Conservation (phyloP, 1,284 basidiomycete species). For the Sporisorium iseilematis-ciliati region DNA sequence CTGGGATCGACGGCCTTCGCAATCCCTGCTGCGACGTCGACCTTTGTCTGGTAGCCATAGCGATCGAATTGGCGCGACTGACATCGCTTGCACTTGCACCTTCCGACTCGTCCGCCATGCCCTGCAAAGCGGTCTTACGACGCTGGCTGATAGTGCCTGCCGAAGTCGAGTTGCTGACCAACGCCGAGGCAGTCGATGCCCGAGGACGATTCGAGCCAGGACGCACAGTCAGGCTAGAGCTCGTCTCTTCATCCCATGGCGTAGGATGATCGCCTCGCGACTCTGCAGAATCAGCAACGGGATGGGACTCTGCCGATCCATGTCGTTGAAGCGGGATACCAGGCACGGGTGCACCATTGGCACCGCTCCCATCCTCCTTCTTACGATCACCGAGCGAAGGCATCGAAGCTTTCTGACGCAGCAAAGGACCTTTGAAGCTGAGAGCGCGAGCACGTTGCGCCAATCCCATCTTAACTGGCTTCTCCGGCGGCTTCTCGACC, state of each 20-base stretch:
- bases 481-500: constrained; percentile 7
- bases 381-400: constrained; percentile 31
- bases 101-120: constrained; percentile 11
- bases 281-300: constrained; percentile 6
- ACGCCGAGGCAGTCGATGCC: constrained; percentile 31
- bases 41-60: constrained; percentile 37
- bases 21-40: constrained; percentile 56
- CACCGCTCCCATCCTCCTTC: constrained; percentile 18
- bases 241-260: constrained; percentile 26
- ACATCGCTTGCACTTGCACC: constrained; percentile 3
- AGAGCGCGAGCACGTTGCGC: constrained; percentile 43
- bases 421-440: constrained; percentile 43
- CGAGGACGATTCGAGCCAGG: constrained; percentile 30
- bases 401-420: constrained; percentile 45
- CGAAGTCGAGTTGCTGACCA: constrained; percentile 35
- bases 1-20: constrained; percentile 52
- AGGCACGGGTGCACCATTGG: constrained; percentile 8
- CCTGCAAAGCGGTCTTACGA: constrained; percentile 24
- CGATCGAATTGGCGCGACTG: not conserved
- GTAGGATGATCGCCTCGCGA: constrained; percentile 23
- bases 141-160: constrained; percentile 58
- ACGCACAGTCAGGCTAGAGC: constrained; percentile 11
- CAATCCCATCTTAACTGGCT: constrained; percentile 37
- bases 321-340: constrained; percentile 10
- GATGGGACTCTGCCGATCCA: constrained; percentile 15